phyloP scores from a whole-genome alignment of 2,329 filamentous ascomycete species.

The Xylaria sp. region DNA sequence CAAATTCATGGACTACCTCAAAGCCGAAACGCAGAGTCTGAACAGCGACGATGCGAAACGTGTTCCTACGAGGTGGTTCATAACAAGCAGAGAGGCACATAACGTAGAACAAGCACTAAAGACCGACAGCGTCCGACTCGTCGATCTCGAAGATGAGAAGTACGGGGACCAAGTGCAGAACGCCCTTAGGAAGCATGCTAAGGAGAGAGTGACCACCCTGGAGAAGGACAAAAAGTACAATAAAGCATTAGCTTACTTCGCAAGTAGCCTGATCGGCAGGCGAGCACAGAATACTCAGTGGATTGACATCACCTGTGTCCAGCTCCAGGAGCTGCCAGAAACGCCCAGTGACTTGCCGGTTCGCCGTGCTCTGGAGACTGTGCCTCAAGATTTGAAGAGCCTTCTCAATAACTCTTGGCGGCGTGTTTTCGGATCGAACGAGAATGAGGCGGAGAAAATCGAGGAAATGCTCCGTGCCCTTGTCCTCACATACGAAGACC shows the following conservation, averaged over 20 bases:
- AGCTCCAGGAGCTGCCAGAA: constrained; percentile 47
- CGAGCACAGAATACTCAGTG: constrained; percentile 51
- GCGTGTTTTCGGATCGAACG: constrained; percentile 44
- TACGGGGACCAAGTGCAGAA: constrained; percentile 47
- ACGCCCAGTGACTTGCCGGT: constrained; percentile 47
- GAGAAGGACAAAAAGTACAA: constrained; percentile 48
- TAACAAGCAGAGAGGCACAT: constrained; percentile 47
- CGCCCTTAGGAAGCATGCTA: constrained; percentile 45
- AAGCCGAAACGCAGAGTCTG: constrained; percentile 38
- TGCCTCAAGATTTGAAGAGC: constrained; percentile 47
- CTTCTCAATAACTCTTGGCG: constrained; percentile 48
- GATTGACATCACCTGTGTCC: constrained; percentile 51
- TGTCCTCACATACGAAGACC: constrained; percentile 49
- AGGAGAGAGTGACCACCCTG: constrained; percentile 44
- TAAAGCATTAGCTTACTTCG: constrained; percentile 49
- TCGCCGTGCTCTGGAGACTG: constrained; percentile 46
- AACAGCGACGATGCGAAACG: constrained; percentile 33
- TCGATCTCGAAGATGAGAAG: constrained; percentile 47
- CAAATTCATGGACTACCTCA: constrained; percentile 44
- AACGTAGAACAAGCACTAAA: constrained; percentile 42
- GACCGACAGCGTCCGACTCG: constrained; percentile 39
- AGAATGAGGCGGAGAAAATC: constrained; percentile 44
- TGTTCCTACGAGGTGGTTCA: constrained; percentile 46
- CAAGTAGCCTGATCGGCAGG: constrained; percentile 49
- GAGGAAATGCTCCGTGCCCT: constrained; percentile 50